Conservation (phyloP, 495 filamentous ascomycete genomes). For the Aspergillus olivimuriae region DNA sequence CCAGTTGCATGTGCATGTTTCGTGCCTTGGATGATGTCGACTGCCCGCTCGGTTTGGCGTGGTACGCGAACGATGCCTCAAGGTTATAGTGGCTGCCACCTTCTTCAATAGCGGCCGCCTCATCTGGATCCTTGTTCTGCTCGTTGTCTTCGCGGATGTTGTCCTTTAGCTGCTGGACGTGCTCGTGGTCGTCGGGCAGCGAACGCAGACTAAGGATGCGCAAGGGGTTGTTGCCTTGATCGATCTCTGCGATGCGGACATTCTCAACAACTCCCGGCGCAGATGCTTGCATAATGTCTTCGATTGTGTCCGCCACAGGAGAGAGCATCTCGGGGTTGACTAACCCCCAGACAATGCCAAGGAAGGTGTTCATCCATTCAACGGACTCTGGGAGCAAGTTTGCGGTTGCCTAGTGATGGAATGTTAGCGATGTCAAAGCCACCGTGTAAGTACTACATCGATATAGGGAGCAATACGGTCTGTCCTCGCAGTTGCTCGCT, state of each 20-base stretch:
- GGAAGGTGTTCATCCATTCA: constrained; percentile 87
- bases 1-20: constrained; percentile 95
- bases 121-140: constrained; percentile 77
- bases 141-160: constrained; percentile 71
- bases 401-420: constrained; percentile 49
- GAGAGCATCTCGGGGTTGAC: constrained; percentile 92
- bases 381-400: constrained; percentile 91
- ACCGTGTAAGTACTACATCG: neutral
- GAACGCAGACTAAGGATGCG: constrained; percentile 86
- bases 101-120: constrained; percentile 82
- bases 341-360: constrained; percentile 78
- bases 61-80: constrained; percentile 89
- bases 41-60: constrained; percentile 67
- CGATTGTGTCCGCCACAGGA: constrained; percentile 63
- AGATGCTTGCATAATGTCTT: constrained; percentile 95
- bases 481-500: constrained; percentile 79
- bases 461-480: too few relatives aligned
- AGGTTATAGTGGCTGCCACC: constrained; percentile 93
- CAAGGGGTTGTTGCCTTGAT: constrained; percentile 83
- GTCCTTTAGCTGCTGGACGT: constrained; percentile 73
- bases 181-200: constrained; percentile 59
- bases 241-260: constrained; percentile 92
- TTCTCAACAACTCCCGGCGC: constrained; percentile 86
- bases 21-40: constrained; percentile 70
- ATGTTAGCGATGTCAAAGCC: constrained; percentile 17